Evolutionary conservation across 495 filamentous ascomycete species (phyloP), one percentile per base, ranked within the genome.

Genomic region (Penicillium fimorum): DNA sequence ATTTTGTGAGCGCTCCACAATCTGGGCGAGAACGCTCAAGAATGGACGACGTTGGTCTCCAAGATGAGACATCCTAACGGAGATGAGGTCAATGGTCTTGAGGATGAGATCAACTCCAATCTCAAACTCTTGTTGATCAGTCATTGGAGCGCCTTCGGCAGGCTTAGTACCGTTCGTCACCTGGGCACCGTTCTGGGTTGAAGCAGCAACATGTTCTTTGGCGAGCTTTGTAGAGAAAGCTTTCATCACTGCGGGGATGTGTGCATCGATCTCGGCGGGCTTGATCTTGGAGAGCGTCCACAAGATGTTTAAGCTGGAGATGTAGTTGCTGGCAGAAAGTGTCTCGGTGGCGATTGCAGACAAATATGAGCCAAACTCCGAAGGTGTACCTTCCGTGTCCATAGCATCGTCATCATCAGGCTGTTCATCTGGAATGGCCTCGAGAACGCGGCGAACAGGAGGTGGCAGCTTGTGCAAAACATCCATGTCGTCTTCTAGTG

Each of bases 1-100:
- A 63, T 91, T 93, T 64, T 86, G 78, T 2, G 95, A 97, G 58
- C 94, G 92, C 71, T 99, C 95, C 13, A 99, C 91, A 5, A 99
- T 80, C 29, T 91, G 91, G 5, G 95, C 95, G 47, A 99, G 75
- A 17, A 96, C 92, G 65, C 92, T 96, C 2, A 99, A 78, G 76
- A 96, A 99, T 1, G 93, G 92, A 40, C 95, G 80, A 22, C 95
- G 79, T 63, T 93, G 88, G 59, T 99, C 95, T 9, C 89, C 91
- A n/a, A 99, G 84, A 45, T 86, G 85, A 63, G 92, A 92, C 85
- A 99, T 97, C 47, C 95, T 87, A 50, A 89, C 83, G 0, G 93
- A 87, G 5, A 93, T 88, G 46, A 96, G 82, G 64, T 97, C 92
- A 61, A 97, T 91, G 1, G 92, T 88, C 76, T 97, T 99, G 55